Evolutionary conservation across 1,284 basidiomycete species (phyloP).

Genomic region (Heterobasidion parviporum): DNA sequence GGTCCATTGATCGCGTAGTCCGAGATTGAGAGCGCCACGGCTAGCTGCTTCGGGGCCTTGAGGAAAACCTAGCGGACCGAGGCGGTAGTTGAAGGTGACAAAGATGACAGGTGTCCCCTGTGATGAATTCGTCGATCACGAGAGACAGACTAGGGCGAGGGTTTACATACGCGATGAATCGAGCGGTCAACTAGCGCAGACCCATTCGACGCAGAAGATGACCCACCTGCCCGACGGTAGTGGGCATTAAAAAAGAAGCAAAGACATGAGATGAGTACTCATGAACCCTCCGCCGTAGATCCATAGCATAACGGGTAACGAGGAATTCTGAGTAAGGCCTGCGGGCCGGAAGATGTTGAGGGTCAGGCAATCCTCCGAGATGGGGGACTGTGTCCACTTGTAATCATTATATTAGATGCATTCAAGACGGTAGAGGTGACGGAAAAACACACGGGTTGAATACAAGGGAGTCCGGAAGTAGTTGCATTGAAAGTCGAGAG

Average conservation of each 20-base stretch:
- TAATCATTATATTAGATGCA: neutral
- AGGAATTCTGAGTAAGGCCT: constrained; percentile 15
- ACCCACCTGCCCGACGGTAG: constrained; percentile 25
- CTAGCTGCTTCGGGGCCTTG: constrained; percentile 35
- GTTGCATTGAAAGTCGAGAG: constrained; percentile 12
- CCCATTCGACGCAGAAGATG: constrained; percentile 28
- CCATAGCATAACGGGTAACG: constrained; percentile 31
- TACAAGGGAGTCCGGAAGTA: constrained; percentile 13
- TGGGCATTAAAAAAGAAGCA: constrained; percentile 11
- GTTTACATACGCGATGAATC: constrained; percentile 28
- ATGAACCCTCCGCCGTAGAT: constrained; percentile 19
- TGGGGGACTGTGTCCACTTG: neutral
- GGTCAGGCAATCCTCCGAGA: constrained; percentile 38
- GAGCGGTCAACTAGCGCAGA: constrained; percentile 36
- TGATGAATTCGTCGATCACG: neutral
- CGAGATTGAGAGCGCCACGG: constrained; percentile 33
- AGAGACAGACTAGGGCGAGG: neutral
- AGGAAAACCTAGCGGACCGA: constrained; percentile 41
- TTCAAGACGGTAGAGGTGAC: too few relatives aligned
- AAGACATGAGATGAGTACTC: neutral
- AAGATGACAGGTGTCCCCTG: constrained; percentile 48
- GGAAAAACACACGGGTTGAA: constrained; percentile 10
- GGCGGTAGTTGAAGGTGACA: constrained; percentile 48
- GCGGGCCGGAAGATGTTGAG: constrained; percentile 38
- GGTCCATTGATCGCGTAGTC: constrained; percentile 33